Evolutionary conservation across 2,329 filamentous ascomycete species (phyloP).

Genomic region (Dactylonectria estremocensis): DNA sequence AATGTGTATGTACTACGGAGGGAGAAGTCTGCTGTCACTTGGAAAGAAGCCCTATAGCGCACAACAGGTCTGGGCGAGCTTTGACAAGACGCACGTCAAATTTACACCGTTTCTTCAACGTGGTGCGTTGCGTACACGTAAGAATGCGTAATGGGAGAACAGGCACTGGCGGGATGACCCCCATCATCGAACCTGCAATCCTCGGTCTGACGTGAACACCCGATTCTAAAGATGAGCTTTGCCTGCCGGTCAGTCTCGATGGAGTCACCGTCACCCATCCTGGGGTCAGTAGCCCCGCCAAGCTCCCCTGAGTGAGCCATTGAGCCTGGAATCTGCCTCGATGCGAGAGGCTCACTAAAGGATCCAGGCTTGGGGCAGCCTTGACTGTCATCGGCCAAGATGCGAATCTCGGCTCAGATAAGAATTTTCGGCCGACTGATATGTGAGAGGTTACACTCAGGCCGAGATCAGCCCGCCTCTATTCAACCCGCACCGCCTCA

Average conservation of each 20-base stretch:
- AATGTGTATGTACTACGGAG: not conserved
- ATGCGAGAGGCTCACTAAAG: conserved; percentile 30
- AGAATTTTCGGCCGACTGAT: conserved; percentile 43
- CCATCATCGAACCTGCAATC: not conserved
- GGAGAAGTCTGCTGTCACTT: not conserved
- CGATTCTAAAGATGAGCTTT: conserved; percentile 23
- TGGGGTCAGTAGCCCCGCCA: conserved; percentile 37
- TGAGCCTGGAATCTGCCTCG: conserved; percentile 13
- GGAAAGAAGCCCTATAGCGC: not conserved
- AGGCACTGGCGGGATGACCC: conserved; percentile 11
- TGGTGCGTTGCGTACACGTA: conserved; percentile 2
- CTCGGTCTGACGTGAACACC: conserved; percentile 30
- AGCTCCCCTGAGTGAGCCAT: conserved; percentile 9
- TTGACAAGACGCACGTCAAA: not conserved
- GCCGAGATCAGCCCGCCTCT: conserved; percentile 29
- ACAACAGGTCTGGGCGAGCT: not conserved
- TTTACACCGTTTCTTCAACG: conserved; percentile 2
- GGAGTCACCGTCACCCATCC: conserved; percentile 23
- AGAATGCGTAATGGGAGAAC: conserved; percentile 15
- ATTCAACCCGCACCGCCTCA: conserved; percentile 28
- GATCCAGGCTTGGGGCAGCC: conserved; percentile 13
- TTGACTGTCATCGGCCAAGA: conserved; percentile 40
- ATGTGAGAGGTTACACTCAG: conserved; percentile 34
- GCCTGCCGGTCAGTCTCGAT: conserved; percentile 32
- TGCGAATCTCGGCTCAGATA: conserved; percentile 41